Evolutionary conservation across 2,329 filamentous ascomycete species (phyloP).

Genomic region (Fusarium sterilihyphosum): DNA sequence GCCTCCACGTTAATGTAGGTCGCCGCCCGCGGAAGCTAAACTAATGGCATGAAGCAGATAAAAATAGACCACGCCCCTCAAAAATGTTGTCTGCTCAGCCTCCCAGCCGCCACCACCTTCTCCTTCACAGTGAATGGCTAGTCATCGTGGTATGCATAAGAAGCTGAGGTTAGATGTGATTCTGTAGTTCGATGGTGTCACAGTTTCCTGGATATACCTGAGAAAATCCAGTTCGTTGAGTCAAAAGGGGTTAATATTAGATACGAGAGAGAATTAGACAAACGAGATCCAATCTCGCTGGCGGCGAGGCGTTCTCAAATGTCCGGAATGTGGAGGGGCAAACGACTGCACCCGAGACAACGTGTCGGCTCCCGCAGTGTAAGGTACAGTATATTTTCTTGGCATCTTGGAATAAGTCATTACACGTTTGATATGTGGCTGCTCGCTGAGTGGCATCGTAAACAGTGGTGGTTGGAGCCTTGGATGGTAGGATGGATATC

Average conservation of each 20-base stretch:
- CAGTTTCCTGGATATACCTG: background rate
- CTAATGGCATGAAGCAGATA: constrained; percentile 25
- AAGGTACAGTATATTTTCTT: background rate
- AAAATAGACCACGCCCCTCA: constrained; percentile 26
- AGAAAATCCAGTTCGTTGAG: background rate
- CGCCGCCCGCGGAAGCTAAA: background rate
- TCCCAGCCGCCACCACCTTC: constrained; percentile 15
- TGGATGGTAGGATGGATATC: background rate
- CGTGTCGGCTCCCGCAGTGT: constrained; percentile 7
- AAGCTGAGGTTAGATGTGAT: constrained; percentile 18
- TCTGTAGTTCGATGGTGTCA: background rate
- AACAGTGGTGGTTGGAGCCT: background rate
- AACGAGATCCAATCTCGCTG: constrained; percentile 29
- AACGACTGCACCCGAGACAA: constrained; percentile 1
- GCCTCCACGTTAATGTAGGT: constrained; percentile 13
- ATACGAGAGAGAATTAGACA: background rate
- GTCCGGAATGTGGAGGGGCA: constrained; percentile 6
- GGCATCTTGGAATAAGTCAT: constrained; percentile 3
- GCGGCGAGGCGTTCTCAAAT: constrained; percentile 8
- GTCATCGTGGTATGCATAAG: background rate
- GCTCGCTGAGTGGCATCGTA: background rate
- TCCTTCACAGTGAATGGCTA: background rate
- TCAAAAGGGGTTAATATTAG: background rate
- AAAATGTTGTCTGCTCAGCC: constrained; percentile 28
- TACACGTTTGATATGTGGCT: background rate